Percentiles rank a stretch among this genome's conserved stretches.
Conservation (phyloP, 495 filamentous ascomycete genomes). For the Sporormia fimetaria region DNA sequence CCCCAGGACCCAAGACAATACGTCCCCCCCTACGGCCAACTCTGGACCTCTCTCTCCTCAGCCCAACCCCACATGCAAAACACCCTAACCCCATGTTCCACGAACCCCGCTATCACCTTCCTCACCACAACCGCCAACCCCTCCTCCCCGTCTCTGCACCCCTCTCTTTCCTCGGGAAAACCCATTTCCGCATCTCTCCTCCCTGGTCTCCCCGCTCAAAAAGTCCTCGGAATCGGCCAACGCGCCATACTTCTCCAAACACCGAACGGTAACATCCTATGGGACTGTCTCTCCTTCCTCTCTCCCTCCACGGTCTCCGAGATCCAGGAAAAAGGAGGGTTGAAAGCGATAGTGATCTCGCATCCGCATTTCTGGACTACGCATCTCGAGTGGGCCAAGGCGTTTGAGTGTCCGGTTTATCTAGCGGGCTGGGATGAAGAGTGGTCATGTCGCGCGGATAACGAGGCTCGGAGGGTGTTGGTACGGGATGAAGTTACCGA, state of each 20-base stretch:
- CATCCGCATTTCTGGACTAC: constrained; percentile 74
- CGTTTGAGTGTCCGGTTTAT: constrained; percentile 55
- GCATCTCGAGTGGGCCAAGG: constrained; percentile 52
- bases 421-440: constrained; percentile 47
- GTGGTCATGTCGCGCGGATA: constrained; percentile 44
- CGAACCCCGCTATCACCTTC: not conserved
- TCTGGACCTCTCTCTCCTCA: constrained; percentile 44
- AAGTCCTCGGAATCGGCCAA: constrained; percentile 51
- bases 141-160: too few species aligned
- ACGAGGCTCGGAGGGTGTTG: constrained; percentile 32
- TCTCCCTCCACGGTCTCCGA: constrained; percentile 46
- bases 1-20: constrained; percentile 54
- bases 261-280: constrained; percentile 53
- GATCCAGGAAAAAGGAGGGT: constrained; percentile 40
- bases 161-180: too few species aligned
- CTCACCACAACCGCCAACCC: not conserved
- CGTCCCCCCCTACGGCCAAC: constrained; percentile 35
- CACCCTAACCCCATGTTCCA: constrained; percentile 14
- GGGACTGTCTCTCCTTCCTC: constrained; percentile 59
- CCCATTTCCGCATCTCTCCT: too few species aligned
- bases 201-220: not conserved
- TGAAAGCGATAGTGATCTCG: constrained; percentile 63
- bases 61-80: constrained; percentile 30
- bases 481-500: constrained; percentile 34
- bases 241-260: constrained; percentile 54